Percentiles rank a stretch among this genome's conserved stretches.
Conservation (phyloP, 2,329 filamentous ascomycete genomes). For the Cryphonectria japonica region DNA sequence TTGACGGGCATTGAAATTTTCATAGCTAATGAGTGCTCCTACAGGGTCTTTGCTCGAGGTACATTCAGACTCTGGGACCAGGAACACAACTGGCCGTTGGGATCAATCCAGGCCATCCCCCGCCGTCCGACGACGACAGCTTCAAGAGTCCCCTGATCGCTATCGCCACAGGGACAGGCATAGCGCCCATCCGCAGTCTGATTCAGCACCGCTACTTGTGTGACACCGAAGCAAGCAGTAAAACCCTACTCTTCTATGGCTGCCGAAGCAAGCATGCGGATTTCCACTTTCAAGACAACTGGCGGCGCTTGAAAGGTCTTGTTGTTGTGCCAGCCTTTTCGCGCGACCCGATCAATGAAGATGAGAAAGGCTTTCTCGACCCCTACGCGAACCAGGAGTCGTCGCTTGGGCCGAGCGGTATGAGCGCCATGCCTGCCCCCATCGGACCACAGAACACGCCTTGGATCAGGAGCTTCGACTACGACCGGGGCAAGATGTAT, state of each 20-base stretch:
- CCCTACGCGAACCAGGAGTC: conserved; percentile 15
- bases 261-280: conserved; percentile 76
- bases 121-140: conserved; percentile 45
- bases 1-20: neutral
- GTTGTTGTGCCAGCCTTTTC: conserved; percentile 53
- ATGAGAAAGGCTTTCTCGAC: conserved; percentile 18
- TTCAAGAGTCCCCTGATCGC: conserved; percentile 66
- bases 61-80: conserved; percentile 68
- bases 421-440: conserved; percentile 9
- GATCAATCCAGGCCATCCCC: conserved; percentile 55
- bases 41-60: conserved; percentile 82
- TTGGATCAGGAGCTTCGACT: conserved; percentile 27
- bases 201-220: conserved; percentile 68
- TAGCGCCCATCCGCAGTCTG: conserved; percentile 82
- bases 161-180: conserved; percentile 82
- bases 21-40: neutral
- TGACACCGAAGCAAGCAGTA: conserved; percentile 42
- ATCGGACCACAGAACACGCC: conserved; percentile 24
- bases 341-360: conserved; percentile 42
- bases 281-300: conserved; percentile 82
- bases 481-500: conserved; percentile 52
- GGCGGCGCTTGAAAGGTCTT: conserved; percentile 49
- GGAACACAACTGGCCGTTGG: conserved; percentile 64
- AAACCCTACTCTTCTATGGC: conserved; percentile 75
- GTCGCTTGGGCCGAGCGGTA: neutral